Percentiles rank a stretch among this genome's conserved stretches.
Evolutionary conservation across 1,139 yeast species (phyloP).

Genomic region (Scheffersomyces titani): DNA sequence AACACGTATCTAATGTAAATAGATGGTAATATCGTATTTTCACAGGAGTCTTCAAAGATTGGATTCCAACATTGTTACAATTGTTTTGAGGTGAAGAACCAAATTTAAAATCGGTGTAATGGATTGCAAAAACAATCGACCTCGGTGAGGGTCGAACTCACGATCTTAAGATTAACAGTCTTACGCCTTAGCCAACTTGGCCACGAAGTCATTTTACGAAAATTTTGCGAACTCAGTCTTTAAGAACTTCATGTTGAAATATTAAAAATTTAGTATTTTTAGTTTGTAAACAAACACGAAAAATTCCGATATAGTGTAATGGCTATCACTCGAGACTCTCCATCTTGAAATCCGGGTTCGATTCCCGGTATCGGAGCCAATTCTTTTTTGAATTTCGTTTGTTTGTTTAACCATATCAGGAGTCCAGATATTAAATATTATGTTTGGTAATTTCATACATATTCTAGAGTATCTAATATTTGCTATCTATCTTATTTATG

Average conservation of each 20-base stretch:
- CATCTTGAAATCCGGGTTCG: background rate
- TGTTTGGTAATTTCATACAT: no score
- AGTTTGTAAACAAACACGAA: background rate
- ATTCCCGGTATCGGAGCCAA: background rate
- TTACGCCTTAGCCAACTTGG: constrained; percentile 58
- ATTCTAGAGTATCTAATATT: no score
- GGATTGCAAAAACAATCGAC: constrained; percentile 23
- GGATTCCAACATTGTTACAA: no score
- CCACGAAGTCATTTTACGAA: constrained; percentile 41
- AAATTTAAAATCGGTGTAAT: no score
- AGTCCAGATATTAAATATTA: no score
- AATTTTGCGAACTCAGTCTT: background rate
- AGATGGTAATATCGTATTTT: constrained; percentile 7
- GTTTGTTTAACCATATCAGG: background rate
- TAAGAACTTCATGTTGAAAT: background rate
- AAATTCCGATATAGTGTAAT: background rate
- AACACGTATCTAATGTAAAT: constrained; percentile 41
- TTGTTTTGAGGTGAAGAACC: no score
- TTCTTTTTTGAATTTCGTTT: constrained; percentile 7
- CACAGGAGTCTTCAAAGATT: background rate
- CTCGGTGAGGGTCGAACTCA: constrained; percentile 50
- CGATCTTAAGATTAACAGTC: constrained; percentile 53
- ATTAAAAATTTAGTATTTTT: no score
- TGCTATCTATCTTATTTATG: no score
- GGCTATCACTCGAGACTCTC: background rate